Evolutionary conservation across 2,329 filamentous ascomycete species (phyloP), one percentile per base, ranked within the genome.

Genomic region (Pestalotiopsis sp.): DNA sequence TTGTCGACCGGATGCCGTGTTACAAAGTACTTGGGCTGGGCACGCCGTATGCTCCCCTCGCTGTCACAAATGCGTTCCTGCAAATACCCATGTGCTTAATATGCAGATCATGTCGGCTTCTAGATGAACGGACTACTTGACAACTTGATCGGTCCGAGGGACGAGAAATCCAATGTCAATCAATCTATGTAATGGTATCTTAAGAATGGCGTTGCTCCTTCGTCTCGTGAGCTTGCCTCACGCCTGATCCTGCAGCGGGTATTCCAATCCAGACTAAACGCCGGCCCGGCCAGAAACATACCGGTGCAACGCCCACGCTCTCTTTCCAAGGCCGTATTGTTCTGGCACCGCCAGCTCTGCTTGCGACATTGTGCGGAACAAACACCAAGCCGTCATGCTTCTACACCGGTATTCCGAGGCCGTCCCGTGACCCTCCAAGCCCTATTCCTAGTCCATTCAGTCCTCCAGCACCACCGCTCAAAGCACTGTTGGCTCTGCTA

Each of bases 401-500:
- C 22, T 56, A 74, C 67, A 71, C 74, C 55, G 68, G 68, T 48
- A 75, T 74, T 39, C 73, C 72, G 35, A 77, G 68, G 3, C 73
- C 73, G 68, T 76, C 75, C 35, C 69, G 71, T 58, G 74, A 26
- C 4, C 38, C 64, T 22, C 48, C 55, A 35, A 66, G 14, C 10
- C 63, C 44, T 66, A 69, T 66, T 48, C 68, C 64, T 35, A 35
- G n/a, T 10, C 66, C 66, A 10, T 35, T 68, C 20, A 30, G 22
- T 26, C 66, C 66, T 30, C 52, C 48, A 44, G 9, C 52, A 24
- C 4, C 38, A 40, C 66, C 4, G 10, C 65, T 39, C 66, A 79
- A 39, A 13, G 60, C 60, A 20, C 38, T 48, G 24, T 63, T 63
- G 40, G 63, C 40, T 13, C 63, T 20, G 14, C 40, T 65, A 38